Conservation (phyloP, 1,284 basidiomycete species). For the Ganoderma sinense region DNA sequence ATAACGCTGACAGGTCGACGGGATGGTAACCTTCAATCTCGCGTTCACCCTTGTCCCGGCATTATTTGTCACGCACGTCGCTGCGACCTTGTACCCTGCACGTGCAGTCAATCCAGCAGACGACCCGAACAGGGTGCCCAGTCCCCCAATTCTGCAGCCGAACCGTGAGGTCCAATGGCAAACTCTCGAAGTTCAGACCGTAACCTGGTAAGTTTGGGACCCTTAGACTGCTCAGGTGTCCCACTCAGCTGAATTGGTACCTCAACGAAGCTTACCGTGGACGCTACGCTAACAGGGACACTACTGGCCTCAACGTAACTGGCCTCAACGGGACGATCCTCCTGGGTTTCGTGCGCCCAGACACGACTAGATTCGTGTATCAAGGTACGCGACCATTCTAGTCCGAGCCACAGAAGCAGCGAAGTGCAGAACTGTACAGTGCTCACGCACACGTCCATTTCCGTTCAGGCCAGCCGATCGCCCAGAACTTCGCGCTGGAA, state of each 20-base stretch:
- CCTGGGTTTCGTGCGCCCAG: conserved; percentile 1
- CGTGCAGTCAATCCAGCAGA: conserved; percentile 7
- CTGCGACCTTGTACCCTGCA: background rate
- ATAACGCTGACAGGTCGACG: background rate
- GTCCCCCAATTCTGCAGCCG: conserved; percentile 5
- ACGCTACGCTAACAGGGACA: background rate
- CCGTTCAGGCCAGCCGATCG: background rate
- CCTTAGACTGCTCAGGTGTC: no score
- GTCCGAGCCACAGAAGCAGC: background rate
- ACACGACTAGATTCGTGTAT: conserved; percentile 8
- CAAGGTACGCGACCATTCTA: background rate
- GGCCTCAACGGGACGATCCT: conserved; percentile 11
- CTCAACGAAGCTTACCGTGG: background rate
- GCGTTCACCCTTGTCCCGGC: background rate
- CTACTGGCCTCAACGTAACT: conserved; percentile 9
- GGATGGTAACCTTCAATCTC: background rate
- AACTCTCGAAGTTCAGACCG: conserved; percentile 5
- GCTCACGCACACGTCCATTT: background rate
- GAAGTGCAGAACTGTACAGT: background rate
- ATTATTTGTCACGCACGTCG: background rate
- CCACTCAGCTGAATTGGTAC: background rate
- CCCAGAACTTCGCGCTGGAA: conserved; percentile 4
- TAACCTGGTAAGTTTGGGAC: conserved; percentile 1
- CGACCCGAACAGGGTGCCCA: conserved; percentile 6
- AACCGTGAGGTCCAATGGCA: conserved; percentile 1